Conservation (phyloP, 2,329 filamentous ascomycete genomes). For the Emericellopsis cladophorae region DNA sequence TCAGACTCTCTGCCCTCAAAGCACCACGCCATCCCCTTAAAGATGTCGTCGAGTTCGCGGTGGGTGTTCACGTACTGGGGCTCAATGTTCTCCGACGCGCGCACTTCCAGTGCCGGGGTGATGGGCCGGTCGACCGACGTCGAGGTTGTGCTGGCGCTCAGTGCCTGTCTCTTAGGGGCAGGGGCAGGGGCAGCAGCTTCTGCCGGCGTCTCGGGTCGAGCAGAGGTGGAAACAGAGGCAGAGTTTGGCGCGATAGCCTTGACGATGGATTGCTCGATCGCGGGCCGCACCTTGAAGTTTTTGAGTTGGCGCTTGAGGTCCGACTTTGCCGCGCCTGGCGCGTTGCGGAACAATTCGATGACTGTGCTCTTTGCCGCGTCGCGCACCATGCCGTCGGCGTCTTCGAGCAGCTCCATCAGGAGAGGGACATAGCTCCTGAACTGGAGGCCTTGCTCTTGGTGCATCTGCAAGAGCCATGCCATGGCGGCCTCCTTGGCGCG, state of each 20-base stretch:
- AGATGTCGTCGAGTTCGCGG: constrained; percentile 77
- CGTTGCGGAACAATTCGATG: constrained; percentile 75
- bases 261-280: constrained; percentile 73
- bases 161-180: constrained; percentile 24
- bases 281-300: constrained; percentile 72
- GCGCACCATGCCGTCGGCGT: constrained; percentile 77
- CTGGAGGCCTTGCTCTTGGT: constrained; percentile 63
- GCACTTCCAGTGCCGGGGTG: constrained; percentile 49
- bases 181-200: constrained; percentile 21
- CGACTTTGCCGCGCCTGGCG: constrained; percentile 71
- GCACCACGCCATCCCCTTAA: constrained; percentile 65
- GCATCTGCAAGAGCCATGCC: constrained; percentile 80
- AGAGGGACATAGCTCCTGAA: constrained; percentile 75
- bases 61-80: constrained; percentile 74
- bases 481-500: constrained; percentile 76
- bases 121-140: constrained; percentile 37
- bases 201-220: constrained; percentile 22
- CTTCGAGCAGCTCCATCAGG: constrained; percentile 78
- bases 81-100: constrained; percentile 56
- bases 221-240: constrained; percentile 7
- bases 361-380: constrained; percentile 74
- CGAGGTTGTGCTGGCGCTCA: constrained; percentile 38
- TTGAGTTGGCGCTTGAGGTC: constrained; percentile 81
- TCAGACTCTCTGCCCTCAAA: constrained; percentile 88
- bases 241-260: constrained; percentile 41